Evolutionary conservation across 2,329 filamentous ascomycete species (phyloP).

Genomic region (Podosphaera leucotricha): DNA sequence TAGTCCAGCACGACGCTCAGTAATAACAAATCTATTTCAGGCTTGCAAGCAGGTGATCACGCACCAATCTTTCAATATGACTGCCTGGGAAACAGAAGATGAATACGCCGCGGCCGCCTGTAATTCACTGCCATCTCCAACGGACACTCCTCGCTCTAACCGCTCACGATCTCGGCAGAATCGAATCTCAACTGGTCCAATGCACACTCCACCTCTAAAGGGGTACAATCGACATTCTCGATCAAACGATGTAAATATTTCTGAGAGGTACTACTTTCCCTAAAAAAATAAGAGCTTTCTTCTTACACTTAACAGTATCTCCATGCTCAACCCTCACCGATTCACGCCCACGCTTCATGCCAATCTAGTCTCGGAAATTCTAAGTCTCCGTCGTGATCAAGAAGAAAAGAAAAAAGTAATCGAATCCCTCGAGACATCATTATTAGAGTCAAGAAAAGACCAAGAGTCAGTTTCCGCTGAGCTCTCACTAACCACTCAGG

Average conservation of each 20-base stretch:
- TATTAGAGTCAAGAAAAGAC: constrained; percentile 50
- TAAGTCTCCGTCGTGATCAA: constrained; percentile 65
- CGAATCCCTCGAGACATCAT: constrained; percentile 53
- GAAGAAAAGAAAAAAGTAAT: constrained; percentile 77
- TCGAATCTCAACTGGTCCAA: constrained; percentile 39
- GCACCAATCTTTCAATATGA: constrained; percentile 19
- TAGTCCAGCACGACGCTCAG: too few species aligned
- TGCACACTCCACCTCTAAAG: constrained; percentile 24
- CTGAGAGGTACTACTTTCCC: constrained; percentile 35
- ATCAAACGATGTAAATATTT: constrained; percentile 29
- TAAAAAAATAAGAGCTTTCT: background rate
- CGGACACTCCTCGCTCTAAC: constrained; percentile 48
- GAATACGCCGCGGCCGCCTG: constrained; percentile 32
- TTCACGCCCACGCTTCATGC: constrained; percentile 93
- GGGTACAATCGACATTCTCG: constrained; percentile 15
- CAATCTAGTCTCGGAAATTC: constrained; percentile 81
- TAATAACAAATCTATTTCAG: too few species aligned
- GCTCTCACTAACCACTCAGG: constrained; percentile 41
- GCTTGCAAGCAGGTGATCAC: too few species aligned
- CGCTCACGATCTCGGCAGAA: constrained; percentile 38
- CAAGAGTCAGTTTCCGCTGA: constrained; percentile 45
- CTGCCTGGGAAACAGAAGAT: constrained; percentile 38
- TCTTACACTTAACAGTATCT: constrained; percentile 18
- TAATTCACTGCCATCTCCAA: constrained; percentile 42
- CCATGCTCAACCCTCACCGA: constrained; percentile 63